Base-by-base conservation (phyloP, 2,329 filamentous ascomycete species). In the Zymoseptoria pseudotritici region DNA sequence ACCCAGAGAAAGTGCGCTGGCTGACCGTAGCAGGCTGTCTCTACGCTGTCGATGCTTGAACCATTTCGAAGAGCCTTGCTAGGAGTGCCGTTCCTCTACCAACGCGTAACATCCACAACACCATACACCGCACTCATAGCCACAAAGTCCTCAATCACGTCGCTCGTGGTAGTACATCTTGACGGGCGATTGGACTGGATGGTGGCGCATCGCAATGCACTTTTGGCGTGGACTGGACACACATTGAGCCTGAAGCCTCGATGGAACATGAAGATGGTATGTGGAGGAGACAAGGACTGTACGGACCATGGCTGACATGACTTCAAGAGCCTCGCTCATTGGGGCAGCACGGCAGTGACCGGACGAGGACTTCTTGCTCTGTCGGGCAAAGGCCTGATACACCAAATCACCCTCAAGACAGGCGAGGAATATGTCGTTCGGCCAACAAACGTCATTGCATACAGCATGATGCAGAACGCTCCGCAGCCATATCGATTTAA, bases 181-280 rank as follows among this genome's bases (percentile, higher is more conserved):
- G 91, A 99, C 78, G 94, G 94, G 60, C 91, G 91, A 4, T 87
- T 91, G 60, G 94, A 99, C 77, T 99, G 94, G 93, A 90, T 96
- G 80, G 80, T 99, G 8, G 84, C 90, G 6, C 92, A 97, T 73
- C 84, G 90, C 63, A 88, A 90, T 65, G 91, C 91, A 1, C 80
- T 99, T 57, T 81, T 97, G n/a, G 94, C 94, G 58, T 99, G 94
- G 94, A 96, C 93, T 0, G 94, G 94, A 26, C 90, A 96, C 73
- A 91, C 90, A 0, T 80, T 99, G 58, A 80, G 81, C 17, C 82
- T 94, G 52, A 86, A 85, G 42, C 90, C 92, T 2, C 87, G 85
- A 53, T 80, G 95, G 65, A 92, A 91, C 68, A 82, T 82, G 51
- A 83, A 83, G 64, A 82, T 97, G 71, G 86, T 83, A 70, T 20